Conservation (phyloP, 257 asterid genomes). For the Solanum paucissectum region DNA sequence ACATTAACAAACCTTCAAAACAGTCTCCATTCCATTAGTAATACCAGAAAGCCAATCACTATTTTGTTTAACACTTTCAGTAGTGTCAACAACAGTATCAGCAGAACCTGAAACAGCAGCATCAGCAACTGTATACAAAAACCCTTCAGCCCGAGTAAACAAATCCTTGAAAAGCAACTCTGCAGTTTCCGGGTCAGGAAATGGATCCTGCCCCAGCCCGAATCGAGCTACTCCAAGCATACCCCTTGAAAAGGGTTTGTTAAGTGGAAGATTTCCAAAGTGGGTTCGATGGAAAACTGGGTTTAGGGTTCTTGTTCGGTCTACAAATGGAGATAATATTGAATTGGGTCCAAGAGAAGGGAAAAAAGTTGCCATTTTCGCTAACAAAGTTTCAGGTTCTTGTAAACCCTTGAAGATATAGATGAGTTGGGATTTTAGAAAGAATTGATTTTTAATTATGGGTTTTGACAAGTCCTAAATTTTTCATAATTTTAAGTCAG, state of each 20-base stretch:
- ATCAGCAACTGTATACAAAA: constrained; percentile 80
- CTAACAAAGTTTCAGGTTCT: not conserved
- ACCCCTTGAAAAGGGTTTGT: constrained; percentile 38
- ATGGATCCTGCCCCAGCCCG: constrained; percentile 72
- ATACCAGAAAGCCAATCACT: constrained; percentile 97
- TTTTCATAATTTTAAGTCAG: not conserved
- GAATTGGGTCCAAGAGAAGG: constrained; percentile 39
- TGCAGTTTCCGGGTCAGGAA: constrained; percentile 55
- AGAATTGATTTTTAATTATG: not conserved
- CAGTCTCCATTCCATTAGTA: constrained; percentile 80
- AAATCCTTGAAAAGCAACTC: constrained; percentile 43
- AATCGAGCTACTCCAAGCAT: constrained; percentile 50
- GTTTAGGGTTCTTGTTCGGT: constrained; percentile 27
- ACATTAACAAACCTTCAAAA: constrained; percentile 60
- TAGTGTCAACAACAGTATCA: constrained; percentile 34
- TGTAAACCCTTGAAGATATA: not conserved
- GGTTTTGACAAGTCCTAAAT: not conserved
- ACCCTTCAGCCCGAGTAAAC: constrained; percentile 67
- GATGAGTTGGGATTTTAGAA: not conserved
- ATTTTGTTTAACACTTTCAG: constrained; percentile 40
- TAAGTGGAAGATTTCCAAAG: constrained; percentile 24
- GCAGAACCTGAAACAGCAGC: constrained; percentile 59
- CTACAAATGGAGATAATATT: constrained; percentile 36
- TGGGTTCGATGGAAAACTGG: constrained; percentile 33
- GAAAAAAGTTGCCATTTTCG: constrained; percentile 40